These are phyloP conservation scores for Rosa chinensis DNA, from an alignment of 306 rosid genomes.

Conservation along the genomic window DNA sequence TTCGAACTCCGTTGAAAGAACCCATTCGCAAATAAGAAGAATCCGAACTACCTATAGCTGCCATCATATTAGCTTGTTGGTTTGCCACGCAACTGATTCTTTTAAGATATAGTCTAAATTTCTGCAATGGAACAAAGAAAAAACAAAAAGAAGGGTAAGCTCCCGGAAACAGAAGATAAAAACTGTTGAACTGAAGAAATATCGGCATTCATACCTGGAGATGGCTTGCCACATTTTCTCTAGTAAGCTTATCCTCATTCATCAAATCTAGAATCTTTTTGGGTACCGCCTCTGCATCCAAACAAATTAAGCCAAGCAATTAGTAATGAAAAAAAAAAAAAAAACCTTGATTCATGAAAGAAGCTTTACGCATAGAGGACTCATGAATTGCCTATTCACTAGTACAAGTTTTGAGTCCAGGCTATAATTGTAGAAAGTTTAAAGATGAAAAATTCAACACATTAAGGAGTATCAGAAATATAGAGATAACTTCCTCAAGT, in stretches of 20 bases:
- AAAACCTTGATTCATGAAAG: background rate
- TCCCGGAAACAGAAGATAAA: conserved; percentile 14
- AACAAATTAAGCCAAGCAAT: conserved; percentile 13
- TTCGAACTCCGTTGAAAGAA: conserved; percentile 56
- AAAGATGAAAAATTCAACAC: background rate
- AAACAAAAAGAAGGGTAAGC: conserved; percentile 20
- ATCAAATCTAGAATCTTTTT: conserved; percentile 91
- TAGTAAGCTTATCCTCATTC: conserved; percentile 91
- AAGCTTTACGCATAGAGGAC: background rate
- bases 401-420: background rate
- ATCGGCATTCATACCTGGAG: conserved; percentile 66
- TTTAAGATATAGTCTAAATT: conserved; percentile 88
- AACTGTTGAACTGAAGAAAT: conserved; percentile 20
- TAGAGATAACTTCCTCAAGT: background rate
- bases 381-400: background rate
- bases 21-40: conserved; percentile 69
- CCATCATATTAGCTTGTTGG: conserved; percentile 93
- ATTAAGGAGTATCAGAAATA: background rate
- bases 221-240: conserved; percentile 99
- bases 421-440: background rate
- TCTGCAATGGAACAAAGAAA: conserved; percentile 49
- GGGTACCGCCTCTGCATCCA: conserved; percentile 90
- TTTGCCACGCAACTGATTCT: conserved; percentile 78
- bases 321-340: background rate
- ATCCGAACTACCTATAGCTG: conserved; percentile 74